These are phyloP conservation scores for Isabelozyma pseudorhagii DNA, from an alignment of 805 yeast genomes.

Conservation along the genomic window DNA sequence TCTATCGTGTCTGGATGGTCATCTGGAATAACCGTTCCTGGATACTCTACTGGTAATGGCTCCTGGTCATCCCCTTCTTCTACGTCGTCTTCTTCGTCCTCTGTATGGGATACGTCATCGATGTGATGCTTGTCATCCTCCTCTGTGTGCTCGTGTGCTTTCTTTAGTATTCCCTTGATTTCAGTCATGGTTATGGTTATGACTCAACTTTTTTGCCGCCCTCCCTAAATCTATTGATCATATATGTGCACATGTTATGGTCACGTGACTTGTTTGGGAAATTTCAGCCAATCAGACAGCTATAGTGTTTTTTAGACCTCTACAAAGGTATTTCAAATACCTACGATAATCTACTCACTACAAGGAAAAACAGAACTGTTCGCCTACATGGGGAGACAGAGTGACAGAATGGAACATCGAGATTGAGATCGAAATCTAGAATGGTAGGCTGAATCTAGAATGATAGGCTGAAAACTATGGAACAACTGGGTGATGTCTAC, in stretches of 20 bases:
- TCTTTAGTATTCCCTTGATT: conserved; percentile 14
- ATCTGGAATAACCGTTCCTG: conserved; percentile 46
- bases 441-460: too few relatives aligned
- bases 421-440: too few relatives aligned
- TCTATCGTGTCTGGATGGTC: conserved; percentile 52
- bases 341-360: background rate
- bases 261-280: background rate
- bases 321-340: too few relatives aligned
- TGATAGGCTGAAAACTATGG: too few relatives aligned
- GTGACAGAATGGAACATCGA: too few relatives aligned
- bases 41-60: conserved; percentile 38
- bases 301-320: background rate
- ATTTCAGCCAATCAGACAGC: background rate
- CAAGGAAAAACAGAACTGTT: background rate
- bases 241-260: background rate
- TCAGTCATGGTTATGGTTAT: conserved; percentile 4
- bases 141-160: conserved; percentile 10
- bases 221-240: background rate
- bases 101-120: conserved; percentile 2
- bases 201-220: background rate
- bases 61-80: conserved; percentile 21
- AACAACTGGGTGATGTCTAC: too few relatives aligned
- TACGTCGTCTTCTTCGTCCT: conserved; percentile 20
- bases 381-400: too few relatives aligned
- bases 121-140: background rate